Base-by-base conservation (phyloP, 495 filamentous ascomycete species). In the Parathielavia appendiculata region DNA sequence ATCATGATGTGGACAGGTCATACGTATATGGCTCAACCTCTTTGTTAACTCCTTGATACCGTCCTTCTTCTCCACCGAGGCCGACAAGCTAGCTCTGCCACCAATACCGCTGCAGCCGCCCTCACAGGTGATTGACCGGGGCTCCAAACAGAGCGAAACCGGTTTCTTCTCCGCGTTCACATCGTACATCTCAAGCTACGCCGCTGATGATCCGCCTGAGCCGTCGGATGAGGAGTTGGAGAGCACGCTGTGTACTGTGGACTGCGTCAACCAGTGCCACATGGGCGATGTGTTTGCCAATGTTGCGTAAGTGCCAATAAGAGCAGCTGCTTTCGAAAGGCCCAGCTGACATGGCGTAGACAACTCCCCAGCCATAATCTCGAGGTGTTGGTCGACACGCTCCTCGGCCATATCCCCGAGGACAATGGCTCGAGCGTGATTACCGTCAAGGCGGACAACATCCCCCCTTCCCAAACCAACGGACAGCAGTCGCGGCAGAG, bases 161-260 rank as follows among this genome's bases (percentile, higher is more conserved):
- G 91, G 95, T 8, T 78, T 99, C 20, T 87, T 99, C 66, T 96
- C 91, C 5, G 90, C 93, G 6, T 88, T 99, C 58, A 91, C 92
- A 1, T 95, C 89, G 6, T 97, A 97, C 62, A 88, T 99, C 20
- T 95, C 92, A n/a, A 97, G 91, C 69, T 97, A 97, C 75, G 93
- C 95, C 26, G 95, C 91, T 17, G 95, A 97, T 68, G 93, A 99
- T 63, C 93, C 93, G 11, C 93, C 93, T 7, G 95, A 97, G 73
- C 93, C 93, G 1, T 97, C 93, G 1, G 91, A 96, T 55, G 93
- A 97, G 66, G 93, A 99, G 69, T 77, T 99, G 48, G 95, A 97
- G 61, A 96, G 92, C 68, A 97, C 93, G 0, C 73, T 97, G 16
- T 91, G 88, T 69, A 92, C 95, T 0, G 91, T 96, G 8, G 93